Base-by-base conservation (phyloP, 257 asterid genomes). In the Solanum megistacrolobum region DNA sequence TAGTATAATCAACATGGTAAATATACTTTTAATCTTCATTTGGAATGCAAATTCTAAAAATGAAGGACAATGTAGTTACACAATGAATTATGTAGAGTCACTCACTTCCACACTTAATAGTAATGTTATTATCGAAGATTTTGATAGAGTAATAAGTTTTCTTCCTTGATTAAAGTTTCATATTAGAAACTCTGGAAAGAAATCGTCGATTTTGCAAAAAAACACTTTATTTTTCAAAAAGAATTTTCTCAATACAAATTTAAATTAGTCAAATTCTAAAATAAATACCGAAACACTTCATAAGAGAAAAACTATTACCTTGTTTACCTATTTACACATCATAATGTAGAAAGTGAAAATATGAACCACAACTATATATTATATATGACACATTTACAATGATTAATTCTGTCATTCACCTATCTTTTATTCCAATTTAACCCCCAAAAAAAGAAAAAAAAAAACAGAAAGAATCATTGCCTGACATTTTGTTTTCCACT, bases 401-500 rank as follows among this genome's bases (percentile, higher is more conserved):
- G 23, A 76, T 76, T 76, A 39, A 76, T n/a, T 76, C 41, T 39
- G 60, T 39, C 35, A 76, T 39, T 78, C 62, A 41, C 84, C 27
- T 39, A 39, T 76, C 23, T 23, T n/a, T n/a, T 76, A 41, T 46
- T 81, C 18, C 68, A 46, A 46, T 46, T 81, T 27, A 43, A 79
- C 36, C 39, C 7, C 65, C n/a, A 0, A 6, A 13, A 6, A n/a
- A 12, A 21, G 3, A 3, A 34, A 9, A 35, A n/a, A 5, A 76
- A 36, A 23, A 38, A 39, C 58, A 78, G 35, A n/a, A 9, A 78
- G 84, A 25, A 78, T 41, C 39, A 43, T 81, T 41, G 25, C 68
- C 85, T 46, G 60, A 14, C 62, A 46, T 16, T 81, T 81, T 48
- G 12, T 29, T 81, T 81, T 81, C 27, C 85, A 74, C 85, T 9